These are phyloP conservation scores for Candida ponderosae DNA, from an alignment of 805 yeast genomes.

Conservation along the genomic window DNA sequence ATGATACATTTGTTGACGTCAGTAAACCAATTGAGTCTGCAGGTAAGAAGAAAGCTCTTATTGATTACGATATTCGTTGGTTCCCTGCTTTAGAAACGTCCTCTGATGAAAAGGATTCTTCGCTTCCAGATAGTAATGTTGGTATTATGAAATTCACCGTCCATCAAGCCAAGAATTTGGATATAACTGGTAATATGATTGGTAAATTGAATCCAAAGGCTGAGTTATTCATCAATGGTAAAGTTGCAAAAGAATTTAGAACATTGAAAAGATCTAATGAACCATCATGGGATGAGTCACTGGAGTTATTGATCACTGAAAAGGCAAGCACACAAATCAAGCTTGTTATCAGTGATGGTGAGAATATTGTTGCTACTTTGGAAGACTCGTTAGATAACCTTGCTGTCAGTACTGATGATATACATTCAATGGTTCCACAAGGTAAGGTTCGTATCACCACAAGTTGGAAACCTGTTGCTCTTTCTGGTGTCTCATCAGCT, in stretches of 20 bases:
- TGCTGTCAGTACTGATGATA: slow-evolving; percentile 34
- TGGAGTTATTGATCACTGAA: slow-evolving; percentile 55
- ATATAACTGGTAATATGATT: slow-evolving; percentile 38
- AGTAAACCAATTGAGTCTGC: slow-evolving; percentile 22
- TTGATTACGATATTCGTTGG: slow-evolving; percentile 48
- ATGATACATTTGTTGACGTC: slow-evolving; percentile 27
- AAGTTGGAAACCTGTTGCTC: slow-evolving; percentile 63
- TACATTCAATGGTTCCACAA: slow-evolving; percentile 40
- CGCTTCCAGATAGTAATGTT: slow-evolving; percentile 49
- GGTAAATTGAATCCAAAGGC: slow-evolving; percentile 54
- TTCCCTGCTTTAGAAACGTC: slow-evolving; percentile 22
- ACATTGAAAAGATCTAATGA: slow-evolving; percentile 59
- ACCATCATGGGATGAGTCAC: slow-evolving; percentile 61
- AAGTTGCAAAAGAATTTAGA: slow-evolving; percentile 50
- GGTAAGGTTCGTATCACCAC: slow-evolving; percentile 51
- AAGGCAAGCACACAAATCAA: slow-evolving; percentile 49
- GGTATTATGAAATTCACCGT: slow-evolving; percentile 64
- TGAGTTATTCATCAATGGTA: slow-evolving; percentile 51
- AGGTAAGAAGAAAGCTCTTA: slow-evolving; percentile 49
- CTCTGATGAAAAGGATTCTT: slow-evolving; percentile 19
- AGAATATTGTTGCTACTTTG: slow-evolving; percentile 44
- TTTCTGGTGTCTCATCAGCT: slow-evolving; percentile 40
- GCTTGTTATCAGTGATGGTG: slow-evolving; percentile 52
- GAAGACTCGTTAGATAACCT: slow-evolving; percentile 36
- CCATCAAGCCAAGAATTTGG: slow-evolving; percentile 54